A percentile compares a stretch with the other conserved stretches of the same genome.
Evolutionary conservation across 176 grass and related monocot genomes (phyloP).

Genomic region (Eragrostis curvula): DNA sequence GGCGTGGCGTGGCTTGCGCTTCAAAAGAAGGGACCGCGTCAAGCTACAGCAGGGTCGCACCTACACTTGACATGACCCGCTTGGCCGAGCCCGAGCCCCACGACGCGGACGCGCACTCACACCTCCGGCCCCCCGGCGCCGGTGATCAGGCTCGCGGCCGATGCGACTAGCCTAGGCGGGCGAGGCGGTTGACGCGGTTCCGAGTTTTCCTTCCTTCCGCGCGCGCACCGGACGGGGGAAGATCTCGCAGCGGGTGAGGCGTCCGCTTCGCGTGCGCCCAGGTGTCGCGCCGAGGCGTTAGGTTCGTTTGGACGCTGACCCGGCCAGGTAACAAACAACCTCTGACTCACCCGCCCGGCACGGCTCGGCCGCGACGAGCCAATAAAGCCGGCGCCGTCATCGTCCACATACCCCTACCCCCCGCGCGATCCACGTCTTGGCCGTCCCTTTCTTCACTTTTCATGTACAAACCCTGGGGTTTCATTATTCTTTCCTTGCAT

Average conservation of each 20-base stretch:
- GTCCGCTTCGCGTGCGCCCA: constrained; percentile 39
- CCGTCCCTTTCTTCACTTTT: background rate
- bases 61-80: constrained; percentile 13
- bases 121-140: background rate
- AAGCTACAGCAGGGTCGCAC: constrained; percentile 8
- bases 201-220: background rate
- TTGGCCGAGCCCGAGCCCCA: background rate
- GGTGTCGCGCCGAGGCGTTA: constrained; percentile 17
- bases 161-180: background rate
- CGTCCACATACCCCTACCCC: no score
- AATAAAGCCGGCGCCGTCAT: background rate
- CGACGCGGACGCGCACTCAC: background rate
- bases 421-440: background rate
- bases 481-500: constrained; percentile 13
- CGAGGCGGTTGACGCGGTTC: no score
- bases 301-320: constrained; percentile 35
- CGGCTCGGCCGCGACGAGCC: background rate
- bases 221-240: background rate
- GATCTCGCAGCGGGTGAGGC: constrained; percentile 7
- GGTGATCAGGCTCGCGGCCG: background rate
- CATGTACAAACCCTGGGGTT: background rate
- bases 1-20: background rate
- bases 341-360: background rate
- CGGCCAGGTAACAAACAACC: constrained; percentile 25
- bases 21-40: constrained; percentile 25